Conservation (phyloP, 148 eudicot species). For the Heliamphora exappendiculata region DNA sequence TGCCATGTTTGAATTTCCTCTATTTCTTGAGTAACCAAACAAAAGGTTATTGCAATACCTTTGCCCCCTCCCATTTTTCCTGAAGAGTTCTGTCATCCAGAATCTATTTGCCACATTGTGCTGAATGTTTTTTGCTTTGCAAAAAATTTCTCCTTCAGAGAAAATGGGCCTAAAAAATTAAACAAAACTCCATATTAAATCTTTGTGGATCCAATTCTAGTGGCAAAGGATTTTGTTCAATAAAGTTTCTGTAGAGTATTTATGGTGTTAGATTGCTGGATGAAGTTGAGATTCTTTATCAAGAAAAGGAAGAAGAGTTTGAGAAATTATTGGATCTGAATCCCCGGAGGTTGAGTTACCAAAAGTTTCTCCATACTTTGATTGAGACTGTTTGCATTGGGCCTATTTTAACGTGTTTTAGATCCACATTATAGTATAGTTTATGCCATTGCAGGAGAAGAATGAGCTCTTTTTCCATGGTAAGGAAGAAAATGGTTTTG, state of each 20-base stretch:
- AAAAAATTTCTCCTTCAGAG: background rate
- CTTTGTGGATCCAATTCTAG: background rate
- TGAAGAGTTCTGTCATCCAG: background rate
- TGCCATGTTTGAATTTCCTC: background rate
- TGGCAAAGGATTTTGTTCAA: background rate
- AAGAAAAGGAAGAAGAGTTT: slow-evolving; percentile 1
- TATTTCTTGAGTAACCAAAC: background rate
- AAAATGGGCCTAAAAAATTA: background rate
- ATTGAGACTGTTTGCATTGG: background rate
- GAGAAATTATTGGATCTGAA: background rate
- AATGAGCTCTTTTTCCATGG: slow-evolving; percentile 15
- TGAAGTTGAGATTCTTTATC: background rate
- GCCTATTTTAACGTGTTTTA: background rate
- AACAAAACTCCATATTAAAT: background rate
- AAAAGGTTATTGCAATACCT: background rate
- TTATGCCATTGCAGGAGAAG: slow-evolving; percentile 40
- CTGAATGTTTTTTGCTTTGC: background rate
- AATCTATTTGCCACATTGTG: background rate
- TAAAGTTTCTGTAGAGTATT: background rate
- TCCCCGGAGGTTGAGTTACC: background rate
- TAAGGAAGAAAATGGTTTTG: slow-evolving; percentile 18
- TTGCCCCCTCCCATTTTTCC: background rate
- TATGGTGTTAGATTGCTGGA: slow-evolving; percentile 10
- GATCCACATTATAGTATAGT: background rate
- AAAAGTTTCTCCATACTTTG: background rate